These are phyloP conservation scores for Aureobasidium melanogenum DNA, from an alignment of 2,329 filamentous ascomycete genomes.

Conservation along the genomic window DNA sequence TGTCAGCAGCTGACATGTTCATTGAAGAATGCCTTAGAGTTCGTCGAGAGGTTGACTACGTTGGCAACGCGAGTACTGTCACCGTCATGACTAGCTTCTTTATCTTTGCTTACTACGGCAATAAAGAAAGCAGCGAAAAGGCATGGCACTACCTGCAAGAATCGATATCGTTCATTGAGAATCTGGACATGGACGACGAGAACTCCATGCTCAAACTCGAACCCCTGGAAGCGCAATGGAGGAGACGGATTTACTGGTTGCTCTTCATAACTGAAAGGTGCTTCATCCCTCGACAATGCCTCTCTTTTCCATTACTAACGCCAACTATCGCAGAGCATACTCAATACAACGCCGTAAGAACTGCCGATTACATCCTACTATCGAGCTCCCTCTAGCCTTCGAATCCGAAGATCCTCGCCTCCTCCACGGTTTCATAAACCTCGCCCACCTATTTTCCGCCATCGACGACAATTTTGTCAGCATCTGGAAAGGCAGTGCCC, in stretches of 20 bases:
- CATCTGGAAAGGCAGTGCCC: slow-evolving; percentile 24
- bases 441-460: slow-evolving; percentile 27
- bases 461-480: slow-evolving; percentile 28
- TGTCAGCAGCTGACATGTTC: slow-evolving; percentile 24
- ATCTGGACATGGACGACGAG: slow-evolving; percentile 27
- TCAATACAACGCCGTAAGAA: slow-evolving; percentile 27
- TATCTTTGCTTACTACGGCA: slow-evolving; percentile 28
- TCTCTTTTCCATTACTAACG: background rate
- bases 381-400: slow-evolving; percentile 25
- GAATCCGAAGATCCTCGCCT: slow-evolving; percentile 26
- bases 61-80: slow-evolving; percentile 21
- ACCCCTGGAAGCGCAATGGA: slow-evolving; percentile 25
- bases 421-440: slow-evolving; percentile 27
- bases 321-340: slow-evolving; percentile 20
- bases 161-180: slow-evolving; percentile 26
- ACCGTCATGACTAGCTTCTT: slow-evolving; percentile 29
- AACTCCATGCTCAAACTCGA: slow-evolving; percentile 23
- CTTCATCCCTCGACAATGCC: background rate
- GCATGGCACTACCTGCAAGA: slow-evolving; percentile 29
- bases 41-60: slow-evolving; percentile 24
- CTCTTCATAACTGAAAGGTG: slow-evolving; percentile 27
- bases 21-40: slow-evolving; percentile 26
- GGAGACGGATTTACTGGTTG: slow-evolving; percentile 27
- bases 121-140: slow-evolving; percentile 24
- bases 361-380: slow-evolving; percentile 23